A percentile compares a stretch with the other conserved stretches of the same genome.
Evolutionary conservation across 2,329 filamentous ascomycete genomes (phyloP).

Genomic region (Fusarium albosuccineum): DNA sequence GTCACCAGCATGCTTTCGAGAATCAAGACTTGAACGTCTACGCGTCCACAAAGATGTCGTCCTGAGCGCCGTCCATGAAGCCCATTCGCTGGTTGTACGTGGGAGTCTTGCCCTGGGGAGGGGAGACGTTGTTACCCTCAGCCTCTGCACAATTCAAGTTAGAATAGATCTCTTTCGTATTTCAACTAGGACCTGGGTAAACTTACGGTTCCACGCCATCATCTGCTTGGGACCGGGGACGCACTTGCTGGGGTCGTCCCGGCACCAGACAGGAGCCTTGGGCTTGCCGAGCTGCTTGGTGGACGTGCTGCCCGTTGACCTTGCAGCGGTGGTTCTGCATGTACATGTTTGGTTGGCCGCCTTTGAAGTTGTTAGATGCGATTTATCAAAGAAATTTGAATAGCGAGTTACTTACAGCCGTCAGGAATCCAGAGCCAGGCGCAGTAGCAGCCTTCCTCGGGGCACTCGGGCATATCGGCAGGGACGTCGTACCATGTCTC

Average conservation of each 20-base stretch:
- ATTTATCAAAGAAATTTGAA: neutral
- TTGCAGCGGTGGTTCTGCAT: slow-evolving; percentile 65
- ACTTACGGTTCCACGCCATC: slow-evolving; percentile 61
- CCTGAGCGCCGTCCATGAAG: slow-evolving; percentile 50
- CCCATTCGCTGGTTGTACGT: slow-evolving; percentile 53
- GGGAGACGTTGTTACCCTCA: slow-evolving; percentile 51
- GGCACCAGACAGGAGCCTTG: slow-evolving; percentile 58
- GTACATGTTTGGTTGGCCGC: slow-evolving; percentile 51
- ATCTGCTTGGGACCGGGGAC: slow-evolving; percentile 64
- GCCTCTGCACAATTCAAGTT: slow-evolving; percentile 39
- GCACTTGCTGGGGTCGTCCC: slow-evolving; percentile 56
- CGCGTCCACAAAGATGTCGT: slow-evolving; percentile 46
- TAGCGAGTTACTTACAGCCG: slow-evolving; percentile 36
- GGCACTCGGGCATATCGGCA: slow-evolving; percentile 45
- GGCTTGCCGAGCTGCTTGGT: slow-evolving; percentile 57
- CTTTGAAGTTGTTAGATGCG: slow-evolving; percentile 16
- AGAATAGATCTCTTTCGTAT: neutral
- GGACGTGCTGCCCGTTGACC: slow-evolving; percentile 59
- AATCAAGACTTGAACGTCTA: neutral
- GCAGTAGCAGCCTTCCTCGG: slow-evolving; percentile 48
- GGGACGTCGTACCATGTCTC: slow-evolving; percentile 48
- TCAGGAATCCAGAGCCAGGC: slow-evolving; percentile 51
- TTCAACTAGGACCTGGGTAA: neutral
- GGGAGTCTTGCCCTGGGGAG: slow-evolving; percentile 46
- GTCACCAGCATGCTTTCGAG: neutral